These are phyloP conservation scores for Solanum rostratum DNA, from an alignment of 257 asterid genomes.

Conservation along the genomic window DNA sequence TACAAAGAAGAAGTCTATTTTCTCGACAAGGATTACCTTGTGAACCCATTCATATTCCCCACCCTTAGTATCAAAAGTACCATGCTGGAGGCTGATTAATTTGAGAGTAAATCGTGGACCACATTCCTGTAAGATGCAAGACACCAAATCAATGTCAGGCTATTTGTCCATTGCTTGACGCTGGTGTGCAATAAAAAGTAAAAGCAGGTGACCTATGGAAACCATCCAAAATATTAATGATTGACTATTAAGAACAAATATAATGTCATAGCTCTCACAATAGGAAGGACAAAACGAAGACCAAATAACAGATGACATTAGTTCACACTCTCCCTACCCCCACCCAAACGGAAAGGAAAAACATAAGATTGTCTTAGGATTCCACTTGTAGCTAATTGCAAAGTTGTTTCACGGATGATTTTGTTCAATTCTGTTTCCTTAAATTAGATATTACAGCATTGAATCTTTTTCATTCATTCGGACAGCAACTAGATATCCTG, in stretches of 20 bases:
- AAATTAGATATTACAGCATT: background rate
- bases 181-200: background rate
- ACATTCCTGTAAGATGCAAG: conserved; percentile 47
- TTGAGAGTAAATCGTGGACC: conserved; percentile 93
- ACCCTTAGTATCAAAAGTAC: conserved; percentile 81
- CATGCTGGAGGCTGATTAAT: conserved; percentile 77
- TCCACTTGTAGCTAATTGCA: background rate
- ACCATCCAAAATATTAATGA: background rate
- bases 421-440: background rate
- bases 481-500: background rate
- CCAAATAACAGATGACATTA: background rate
- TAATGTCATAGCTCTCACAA: background rate
- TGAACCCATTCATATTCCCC: conserved; percentile 98
- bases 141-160: background rate
- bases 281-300: background rate
- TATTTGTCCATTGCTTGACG: background rate
- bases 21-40: conserved; percentile 38
- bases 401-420: background rate
- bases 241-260: background rate
- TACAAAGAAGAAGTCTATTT: background rate
- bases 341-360: background rate
- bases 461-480: background rate
- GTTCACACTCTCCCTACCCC: background rate
- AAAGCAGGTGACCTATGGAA: background rate
- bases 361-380: background rate